Evolutionary conservation across 306 rosid genomes (phyloP), one percentile per base, ranked within the genome.

Genomic region (Fragaria iinumae): DNA sequence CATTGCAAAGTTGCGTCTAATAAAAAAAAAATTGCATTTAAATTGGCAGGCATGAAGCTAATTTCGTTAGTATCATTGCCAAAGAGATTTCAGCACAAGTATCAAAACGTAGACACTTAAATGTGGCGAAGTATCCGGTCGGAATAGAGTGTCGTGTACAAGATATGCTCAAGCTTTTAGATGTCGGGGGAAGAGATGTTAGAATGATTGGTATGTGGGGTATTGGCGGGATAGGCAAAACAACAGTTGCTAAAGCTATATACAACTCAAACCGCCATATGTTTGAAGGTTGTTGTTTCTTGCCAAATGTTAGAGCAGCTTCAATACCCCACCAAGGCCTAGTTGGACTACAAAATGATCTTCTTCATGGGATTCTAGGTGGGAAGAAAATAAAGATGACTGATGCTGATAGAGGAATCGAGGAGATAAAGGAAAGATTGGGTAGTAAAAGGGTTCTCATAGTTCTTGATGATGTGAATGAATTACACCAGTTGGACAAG

Each of bases 21-120:
- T n/a, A n/a, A n/a, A n/a, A n/a, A n/a, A n/a, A n/a, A n/a, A n/a
- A n/a, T n/a, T n/a, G 44, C 9, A 41, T 6, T 8, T 41, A 41
- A 41, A n/a, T 8, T 20, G 62, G 62, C 62, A 55, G 62, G 62
- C 41, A 55, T n/a, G 62, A 55, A 55, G 62, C 62, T n/a, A 55
- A 0, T 7, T 55, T 55, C 62, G n/a, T 8, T 1, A n/a, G 11
- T 55, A 55, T 8, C 1, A 55, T 55, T n/a, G 62, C 21, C 17
- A 12, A 55, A 55, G 4, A 55, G 13, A 55, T 55, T 55, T 55
- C 62, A 8, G 62, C 62, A n/a, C 62, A 55, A 55, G 62, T 55
- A 55, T 1, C 27, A n/a, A n/a, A 55, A 55, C 29, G 62, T n/a
- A 55, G 41, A 0, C 1, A 5, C 41, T 59, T 59, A 4, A 59